phyloP scores from a whole-genome alignment of 495 filamentous ascomycete species.

The Talaromyces liani region DNA sequence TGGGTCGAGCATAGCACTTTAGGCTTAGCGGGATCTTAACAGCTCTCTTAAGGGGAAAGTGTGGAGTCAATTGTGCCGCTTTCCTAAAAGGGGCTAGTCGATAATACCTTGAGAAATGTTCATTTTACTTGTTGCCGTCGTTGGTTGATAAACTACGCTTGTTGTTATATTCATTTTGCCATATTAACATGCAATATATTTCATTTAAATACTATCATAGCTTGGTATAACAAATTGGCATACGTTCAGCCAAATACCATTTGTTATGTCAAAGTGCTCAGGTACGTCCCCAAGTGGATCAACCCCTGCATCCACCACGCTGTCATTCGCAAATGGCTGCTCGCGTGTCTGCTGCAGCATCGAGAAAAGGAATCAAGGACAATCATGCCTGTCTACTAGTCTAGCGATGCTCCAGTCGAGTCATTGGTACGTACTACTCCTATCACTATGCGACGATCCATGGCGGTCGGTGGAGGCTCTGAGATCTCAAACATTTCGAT shows the following conservation, averaged over 20 bases:
- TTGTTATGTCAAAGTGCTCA: neutral
- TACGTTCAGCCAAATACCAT: neutral
- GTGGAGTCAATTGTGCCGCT: neutral
- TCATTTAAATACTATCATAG: too few relatives aligned
- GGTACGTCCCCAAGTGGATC: neutral
- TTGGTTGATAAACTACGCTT: too few relatives aligned
- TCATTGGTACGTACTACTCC: neutral
- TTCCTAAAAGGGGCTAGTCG: neutral
- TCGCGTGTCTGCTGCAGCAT: neutral
- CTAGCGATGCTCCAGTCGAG: neutral
- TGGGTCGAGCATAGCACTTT: neutral
- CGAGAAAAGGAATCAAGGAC: neutral
- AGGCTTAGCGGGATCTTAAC: neutral
- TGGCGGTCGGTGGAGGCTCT: neutral
- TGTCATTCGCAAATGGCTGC: neutral
- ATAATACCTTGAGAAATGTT: neutral
- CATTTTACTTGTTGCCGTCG: too few relatives aligned
- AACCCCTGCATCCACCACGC: neutral
- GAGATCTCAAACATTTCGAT: neutral
- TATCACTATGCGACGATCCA: neutral
- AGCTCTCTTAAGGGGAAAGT: neutral
- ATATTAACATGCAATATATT: neutral
- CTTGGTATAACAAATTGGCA: neutral
- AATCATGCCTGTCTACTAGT: neutral
- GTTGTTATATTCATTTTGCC: neutral